Conservation (phyloP, 106 monocot species). For the Dendrobium catenatum region DNA sequence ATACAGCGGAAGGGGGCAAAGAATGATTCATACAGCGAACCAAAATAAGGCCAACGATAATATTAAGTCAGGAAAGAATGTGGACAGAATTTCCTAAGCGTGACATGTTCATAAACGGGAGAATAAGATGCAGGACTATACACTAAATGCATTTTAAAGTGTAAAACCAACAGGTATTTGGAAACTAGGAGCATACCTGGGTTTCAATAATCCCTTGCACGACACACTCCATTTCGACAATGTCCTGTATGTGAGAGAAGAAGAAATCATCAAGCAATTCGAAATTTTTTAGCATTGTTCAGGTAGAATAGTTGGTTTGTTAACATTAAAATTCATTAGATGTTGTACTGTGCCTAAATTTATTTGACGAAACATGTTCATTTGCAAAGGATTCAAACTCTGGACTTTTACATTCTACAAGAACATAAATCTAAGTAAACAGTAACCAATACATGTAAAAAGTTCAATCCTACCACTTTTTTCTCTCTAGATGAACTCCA, state of each 20-base stretch:
- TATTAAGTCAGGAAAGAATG: background rate
- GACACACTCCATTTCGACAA: slow-evolving; percentile 50
- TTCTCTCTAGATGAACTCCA: background rate
- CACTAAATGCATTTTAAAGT: background rate
- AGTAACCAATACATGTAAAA: background rate
- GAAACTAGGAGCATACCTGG: slow-evolving; percentile 24
- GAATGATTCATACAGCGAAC: background rate
- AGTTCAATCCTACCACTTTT: background rate
- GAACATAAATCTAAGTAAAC: background rate
- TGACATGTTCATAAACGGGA: background rate
- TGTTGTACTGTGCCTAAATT: background rate
- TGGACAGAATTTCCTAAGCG: background rate
- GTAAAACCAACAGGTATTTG: background rate
- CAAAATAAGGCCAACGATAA: background rate
- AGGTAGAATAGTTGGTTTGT: background rate
- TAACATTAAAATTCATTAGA: background rate
- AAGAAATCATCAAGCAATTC: background rate
- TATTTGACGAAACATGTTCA: background rate
- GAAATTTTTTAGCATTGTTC: background rate
- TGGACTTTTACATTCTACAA: background rate
- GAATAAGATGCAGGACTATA: background rate
- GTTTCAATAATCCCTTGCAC: slow-evolving; percentile 79
- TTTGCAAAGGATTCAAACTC: background rate
- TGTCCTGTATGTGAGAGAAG: background rate
- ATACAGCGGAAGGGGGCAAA: background rate